phyloP scores from a whole-genome alignment of 225 moss, liverwort and hornwort species.

The Physcomitrellopsis africana region DNA sequence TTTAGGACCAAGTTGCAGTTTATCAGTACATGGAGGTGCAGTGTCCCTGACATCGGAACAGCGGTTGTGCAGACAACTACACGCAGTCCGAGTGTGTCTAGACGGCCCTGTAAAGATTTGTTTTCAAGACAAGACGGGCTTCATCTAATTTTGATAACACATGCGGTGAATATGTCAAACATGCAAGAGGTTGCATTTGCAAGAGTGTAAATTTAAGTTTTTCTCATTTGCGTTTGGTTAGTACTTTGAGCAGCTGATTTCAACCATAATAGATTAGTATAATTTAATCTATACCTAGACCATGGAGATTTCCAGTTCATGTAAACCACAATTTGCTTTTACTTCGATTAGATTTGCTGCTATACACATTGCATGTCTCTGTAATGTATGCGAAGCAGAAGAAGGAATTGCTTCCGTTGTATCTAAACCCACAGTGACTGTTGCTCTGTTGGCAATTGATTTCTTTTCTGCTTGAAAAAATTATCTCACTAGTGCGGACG shows the following conservation, averaged over 20 bases:
- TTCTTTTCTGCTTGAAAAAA: too few species aligned
- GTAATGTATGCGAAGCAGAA: not conserved
- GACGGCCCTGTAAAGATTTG: slow-evolving; percentile 7
- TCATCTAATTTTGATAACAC: not conserved
- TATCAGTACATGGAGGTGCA: slow-evolving; percentile 12
- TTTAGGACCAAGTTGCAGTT: not conserved
- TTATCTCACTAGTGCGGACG: too few species aligned
- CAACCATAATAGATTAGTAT: slow-evolving; percentile 25
- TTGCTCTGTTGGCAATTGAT: too few species aligned
- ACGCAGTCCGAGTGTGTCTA: not conserved
- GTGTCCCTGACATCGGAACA: not conserved
- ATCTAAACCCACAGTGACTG: too few species aligned
- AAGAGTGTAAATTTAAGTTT: slow-evolving; percentile 30
- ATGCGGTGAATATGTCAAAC: slow-evolving; percentile 5
- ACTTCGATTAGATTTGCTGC: not conserved
- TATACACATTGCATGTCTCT: not conserved
- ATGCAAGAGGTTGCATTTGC: slow-evolving; percentile 15
- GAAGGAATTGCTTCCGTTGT: not conserved
- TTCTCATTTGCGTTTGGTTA: not conserved
- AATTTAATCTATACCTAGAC: not conserved
- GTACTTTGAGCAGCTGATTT: not conserved
- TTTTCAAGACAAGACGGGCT: not conserved
- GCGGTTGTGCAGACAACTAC: slow-evolving; percentile 9
- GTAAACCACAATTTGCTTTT: not conserved
- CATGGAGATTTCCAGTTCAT: not conserved